phyloP scores from a whole-genome alignment of 2,329 filamentous ascomycete species.

The Colletotrichum lindemuthianum region DNA sequence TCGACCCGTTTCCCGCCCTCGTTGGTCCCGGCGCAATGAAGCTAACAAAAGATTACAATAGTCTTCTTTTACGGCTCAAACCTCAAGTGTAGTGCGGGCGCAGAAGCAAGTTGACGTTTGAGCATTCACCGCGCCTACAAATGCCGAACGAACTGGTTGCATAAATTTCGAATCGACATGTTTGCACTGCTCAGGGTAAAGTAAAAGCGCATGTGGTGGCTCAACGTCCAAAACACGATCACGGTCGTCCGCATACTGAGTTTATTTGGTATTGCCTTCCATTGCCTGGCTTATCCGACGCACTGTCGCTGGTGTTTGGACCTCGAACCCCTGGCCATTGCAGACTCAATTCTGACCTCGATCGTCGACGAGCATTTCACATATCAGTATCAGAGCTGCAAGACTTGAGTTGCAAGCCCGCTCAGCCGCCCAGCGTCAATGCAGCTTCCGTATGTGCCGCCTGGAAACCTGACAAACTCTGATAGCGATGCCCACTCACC shows the following conservation, averaged over 20 bases:
- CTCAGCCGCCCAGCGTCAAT: neutral
- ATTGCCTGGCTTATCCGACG: slow-evolving; percentile 5
- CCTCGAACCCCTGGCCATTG: slow-evolving; percentile 24
- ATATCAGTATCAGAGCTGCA: slow-evolving; percentile 18
- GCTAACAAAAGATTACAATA: no score
- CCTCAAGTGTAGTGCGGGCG: no score
- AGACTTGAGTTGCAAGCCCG: neutral
- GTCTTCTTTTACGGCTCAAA: no score
- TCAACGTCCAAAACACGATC: no score
- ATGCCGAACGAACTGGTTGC: no score
- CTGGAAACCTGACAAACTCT: slow-evolving; percentile 13
- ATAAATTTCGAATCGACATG: no score
- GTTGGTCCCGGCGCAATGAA: no score
- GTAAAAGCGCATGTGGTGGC: no score
- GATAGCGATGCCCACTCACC: slow-evolving; percentile 2
- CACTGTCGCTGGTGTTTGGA: neutral
- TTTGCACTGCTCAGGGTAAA: no score
- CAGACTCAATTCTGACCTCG: slow-evolving; percentile 9
- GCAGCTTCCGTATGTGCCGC: neutral
- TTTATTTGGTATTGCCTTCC: neutral
- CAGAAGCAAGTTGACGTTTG: no score
- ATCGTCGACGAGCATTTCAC: slow-evolving; percentile 16
- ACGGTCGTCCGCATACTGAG: neutral
- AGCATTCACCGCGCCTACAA: no score
- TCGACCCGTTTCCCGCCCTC: neutral